phyloP scores from a whole-genome alignment of 768 basidiomycete genomes.

The Fibroporia radiculosa region DNA sequence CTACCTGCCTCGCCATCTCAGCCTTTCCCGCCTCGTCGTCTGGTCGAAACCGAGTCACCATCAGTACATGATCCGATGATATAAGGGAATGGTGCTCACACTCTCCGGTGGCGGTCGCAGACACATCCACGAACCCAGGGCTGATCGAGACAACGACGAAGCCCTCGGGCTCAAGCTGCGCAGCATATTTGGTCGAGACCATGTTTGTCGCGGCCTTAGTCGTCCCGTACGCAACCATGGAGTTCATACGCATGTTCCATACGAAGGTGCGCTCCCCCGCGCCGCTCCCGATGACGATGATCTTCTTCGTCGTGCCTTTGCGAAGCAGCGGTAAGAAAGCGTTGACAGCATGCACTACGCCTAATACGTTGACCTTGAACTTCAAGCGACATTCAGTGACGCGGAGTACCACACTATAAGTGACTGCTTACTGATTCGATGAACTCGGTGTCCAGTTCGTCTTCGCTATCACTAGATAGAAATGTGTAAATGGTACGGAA shows the following conservation, averaged over 20 bases:
- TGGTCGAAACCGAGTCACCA: too few relatives aligned
- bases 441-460: neutral
- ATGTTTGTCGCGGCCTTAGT: conserved; percentile 31
- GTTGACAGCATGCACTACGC: conserved; percentile 28
- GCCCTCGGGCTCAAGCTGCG: conserved; percentile 1
- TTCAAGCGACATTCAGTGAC: conserved; percentile 2
- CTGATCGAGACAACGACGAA: neutral
- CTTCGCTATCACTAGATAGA: neutral
- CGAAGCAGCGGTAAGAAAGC: conserved; percentile 32
- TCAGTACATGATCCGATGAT: neutral
- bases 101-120: neutral
- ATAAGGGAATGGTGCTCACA: neutral
- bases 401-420: conserved; percentile 10
- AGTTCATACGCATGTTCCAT: conserved; percentile 5
- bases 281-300: conserved; percentile 26
- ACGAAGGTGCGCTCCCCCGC: conserved; percentile 23
- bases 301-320: conserved; percentile 24
- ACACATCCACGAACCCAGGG: conserved; percentile 7
- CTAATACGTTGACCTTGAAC: conserved; percentile 30
- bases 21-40: neutral
- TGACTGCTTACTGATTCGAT: neutral
- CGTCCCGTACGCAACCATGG: conserved; percentile 24
- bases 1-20: neutral
- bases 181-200: conserved; percentile 30
- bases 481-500: conserved; percentile 3